Evolutionary conservation across 768 basidiomycete genomes (phyloP), one percentile per base, ranked within the genome.

Genomic region (Myochromella boudieri): DNA sequence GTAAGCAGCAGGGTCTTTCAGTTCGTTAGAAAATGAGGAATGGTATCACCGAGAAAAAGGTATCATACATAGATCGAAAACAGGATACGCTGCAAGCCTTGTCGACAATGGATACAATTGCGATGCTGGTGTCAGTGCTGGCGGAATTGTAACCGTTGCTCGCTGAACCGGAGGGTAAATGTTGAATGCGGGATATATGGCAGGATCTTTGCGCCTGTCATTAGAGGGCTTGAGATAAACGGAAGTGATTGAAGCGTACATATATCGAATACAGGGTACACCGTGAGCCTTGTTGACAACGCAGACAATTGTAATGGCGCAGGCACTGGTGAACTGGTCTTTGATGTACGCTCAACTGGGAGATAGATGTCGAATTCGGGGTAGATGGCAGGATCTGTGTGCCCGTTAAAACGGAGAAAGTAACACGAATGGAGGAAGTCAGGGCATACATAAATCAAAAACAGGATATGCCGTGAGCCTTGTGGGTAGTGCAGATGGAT

Each of bases 111-210:
- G 28, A 6, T 18, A 15, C 17, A 44, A 22, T 39, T 38, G 45
- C 25, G n/a, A n/a, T n/a, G n/a, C n/a, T n/a, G n/a, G n/a, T n/a
- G 21, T 10, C 6, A 17, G 12, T 18, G 27, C 22, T 17, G 14
- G 25, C 26, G 33, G 28, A 42, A 31, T n/a, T n/a, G n/a, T n/a
- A n/a, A 12, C 25, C 1, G 29, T 21, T 12, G 7, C 6, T 18
- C 31, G 5, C 6, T 31, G 26, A 21, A 27, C 33, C 6, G 49
- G 48, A 39, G 70, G 67, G 56, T 72, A 75, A 43, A 72, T 60
- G 44, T 66, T 48, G 46, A 72, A 64, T 45, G 63, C 47, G 20
- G 72, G 70, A 51, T 73, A 74, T 32, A 61, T 46, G 21, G 56
- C 32, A 20, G 64, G 59, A 51, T 68, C 69, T 67, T 34, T 27